Base-by-base conservation (phyloP, 805 yeast genomes). In the Sugiyamaella lignohabitans region DNA sequence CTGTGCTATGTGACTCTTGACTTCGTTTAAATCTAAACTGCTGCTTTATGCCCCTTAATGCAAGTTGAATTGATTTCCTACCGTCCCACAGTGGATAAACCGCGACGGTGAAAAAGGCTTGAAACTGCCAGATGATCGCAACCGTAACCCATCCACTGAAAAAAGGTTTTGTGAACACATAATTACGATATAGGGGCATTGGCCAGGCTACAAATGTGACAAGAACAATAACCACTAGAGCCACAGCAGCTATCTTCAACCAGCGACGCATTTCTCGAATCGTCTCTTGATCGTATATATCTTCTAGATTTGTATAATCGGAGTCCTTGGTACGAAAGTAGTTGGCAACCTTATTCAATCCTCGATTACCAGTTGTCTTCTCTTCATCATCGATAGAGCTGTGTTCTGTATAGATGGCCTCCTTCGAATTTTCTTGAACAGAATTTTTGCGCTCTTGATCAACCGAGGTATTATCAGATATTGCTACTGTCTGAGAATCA, bases 101-200 rank as follows among this genome's bases (percentile, higher is more conserved):
- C 20, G 79, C 72, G 24, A 85, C 91, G 48, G 78, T 69, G 51
- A 74, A 73, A 0, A 61, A 46, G 3, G 67, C 59, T 30, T 53
- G 62, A 6, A 78, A 32, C 84, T 75, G 57, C 91, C 91, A 84
- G 48, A 84, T 75, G 39, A 85, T 77, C 52, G 80, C 75, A 36
- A 84, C 88, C 37, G 70, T 74, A 45, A 85, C 75, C 93, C 93
- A 85, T 39, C 93, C 93, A 10, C 87, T 81, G 62, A 84, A 85
- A 65, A 84, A 83, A 41, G 62, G 63, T 61, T 75, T 79, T 40
- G 83, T 74, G 64, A 85, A 85, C 38, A 85, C 69, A 58, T 85
- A 85, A 3, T 73, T 70, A 8, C 80, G 61, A 62, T 80, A 84
- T 86, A 84, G 78, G 55, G 93, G 91, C 83, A 84, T 81, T 59